A percentile compares a stretch with the other conserved stretches of the same genome.
Conservation (phyloP, 2,329 filamentous ascomycete genomes). For the Monilinia polystroma region DNA sequence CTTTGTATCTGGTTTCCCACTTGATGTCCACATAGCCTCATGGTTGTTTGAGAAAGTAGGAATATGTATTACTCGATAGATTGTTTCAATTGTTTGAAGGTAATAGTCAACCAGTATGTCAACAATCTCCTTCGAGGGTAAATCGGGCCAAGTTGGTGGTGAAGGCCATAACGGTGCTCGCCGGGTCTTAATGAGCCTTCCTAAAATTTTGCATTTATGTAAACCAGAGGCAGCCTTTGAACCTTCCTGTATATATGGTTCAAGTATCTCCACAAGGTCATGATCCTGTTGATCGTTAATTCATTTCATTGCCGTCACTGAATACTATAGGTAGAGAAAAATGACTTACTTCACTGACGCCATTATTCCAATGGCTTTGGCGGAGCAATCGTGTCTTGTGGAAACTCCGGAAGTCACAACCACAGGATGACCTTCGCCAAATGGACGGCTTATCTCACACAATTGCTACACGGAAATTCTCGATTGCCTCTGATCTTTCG, state of each 20-base stretch:
- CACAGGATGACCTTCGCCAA: constrained; percentile 41
- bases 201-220: constrained; percentile 53
- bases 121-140: constrained; percentile 49
- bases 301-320: background rate
- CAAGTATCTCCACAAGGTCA: constrained; percentile 39
- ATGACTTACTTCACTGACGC: constrained; percentile 45
- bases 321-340: background rate
- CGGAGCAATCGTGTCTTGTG: constrained; percentile 59
- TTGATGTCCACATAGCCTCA: constrained; percentile 49
- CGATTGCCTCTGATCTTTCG: constrained; percentile 64
- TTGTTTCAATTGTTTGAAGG: constrained; percentile 48
- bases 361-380: constrained; percentile 57
- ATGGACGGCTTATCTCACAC: constrained; percentile 45
- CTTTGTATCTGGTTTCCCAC: constrained; percentile 38
- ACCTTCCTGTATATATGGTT: constrained; percentile 44
- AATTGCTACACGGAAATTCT: constrained; percentile 58
- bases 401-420: constrained; percentile 46
- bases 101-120: constrained; percentile 52
- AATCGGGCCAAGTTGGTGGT: constrained; percentile 40
- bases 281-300: background rate
- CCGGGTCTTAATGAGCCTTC: constrained; percentile 51
- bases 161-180: constrained; percentile 51
- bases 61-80: constrained; percentile 53
- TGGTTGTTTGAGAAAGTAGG: constrained; percentile 51
- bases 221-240: constrained; percentile 44